phyloP scores from a whole-genome alignment of 805 yeast species.

The Priceomyces melissophilus region DNA sequence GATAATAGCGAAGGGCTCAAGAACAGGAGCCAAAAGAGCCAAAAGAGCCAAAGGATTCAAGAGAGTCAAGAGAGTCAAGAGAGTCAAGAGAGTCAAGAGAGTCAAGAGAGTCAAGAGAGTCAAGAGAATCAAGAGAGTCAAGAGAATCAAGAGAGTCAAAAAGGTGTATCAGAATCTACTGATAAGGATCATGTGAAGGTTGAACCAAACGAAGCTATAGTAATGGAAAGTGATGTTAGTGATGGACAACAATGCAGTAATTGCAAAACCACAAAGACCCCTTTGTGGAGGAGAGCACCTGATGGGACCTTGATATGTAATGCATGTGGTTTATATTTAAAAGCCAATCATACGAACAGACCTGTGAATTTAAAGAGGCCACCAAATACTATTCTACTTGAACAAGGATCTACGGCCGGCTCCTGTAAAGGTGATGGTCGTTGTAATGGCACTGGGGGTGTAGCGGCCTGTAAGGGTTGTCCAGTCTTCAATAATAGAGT shows the following conservation, averaged over 20 bases:
- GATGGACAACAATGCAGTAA: conserved; percentile 50
- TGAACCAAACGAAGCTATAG: neutral
- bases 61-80: too few relatives aligned
- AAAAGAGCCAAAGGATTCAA: too few relatives aligned
- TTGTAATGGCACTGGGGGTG: conserved; percentile 87
- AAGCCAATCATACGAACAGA: conserved; percentile 59
- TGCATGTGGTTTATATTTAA: conserved; percentile 58
- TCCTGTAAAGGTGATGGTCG: conserved; percentile 73
- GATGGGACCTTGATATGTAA: conserved; percentile 56
- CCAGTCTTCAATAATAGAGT: conserved; percentile 78
- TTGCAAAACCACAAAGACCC: conserved; percentile 55
- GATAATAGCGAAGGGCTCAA: too few relatives aligned
- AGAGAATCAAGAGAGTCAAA: too few relatives aligned
- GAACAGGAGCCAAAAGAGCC: too few relatives aligned
- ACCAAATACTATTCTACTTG: conserved; percentile 46
- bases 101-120: too few relatives aligned
- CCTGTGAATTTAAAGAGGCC: conserved; percentile 65
- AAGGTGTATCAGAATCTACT: too few relatives aligned
- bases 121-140: too few relatives aligned
- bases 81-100: too few relatives aligned
- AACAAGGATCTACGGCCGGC: conserved; percentile 41
- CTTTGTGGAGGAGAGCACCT: conserved; percentile 57
- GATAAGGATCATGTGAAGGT: neutral
- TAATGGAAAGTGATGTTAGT: conserved; percentile 1
- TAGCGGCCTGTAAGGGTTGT: conserved; percentile 75